phyloP scores from a whole-genome alignment of 306 rosid genomes.

The Castanea sativa region DNA sequence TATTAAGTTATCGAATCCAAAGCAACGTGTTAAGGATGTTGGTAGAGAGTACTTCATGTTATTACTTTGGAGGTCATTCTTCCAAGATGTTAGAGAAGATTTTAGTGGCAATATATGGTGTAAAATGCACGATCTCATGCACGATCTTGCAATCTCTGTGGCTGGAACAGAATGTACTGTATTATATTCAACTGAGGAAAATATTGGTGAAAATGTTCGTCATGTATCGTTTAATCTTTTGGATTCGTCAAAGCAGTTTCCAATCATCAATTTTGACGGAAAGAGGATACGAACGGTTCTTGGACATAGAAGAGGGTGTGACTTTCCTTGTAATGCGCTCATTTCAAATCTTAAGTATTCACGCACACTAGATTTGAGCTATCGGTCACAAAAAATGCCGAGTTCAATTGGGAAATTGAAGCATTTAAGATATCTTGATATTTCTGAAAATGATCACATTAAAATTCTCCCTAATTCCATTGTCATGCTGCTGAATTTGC shows the following conservation, averaged over 20 bases:
- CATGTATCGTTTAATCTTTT: conserved; percentile 5
- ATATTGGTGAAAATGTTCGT: conserved; percentile 5
- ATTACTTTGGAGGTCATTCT: conserved; percentile 24
- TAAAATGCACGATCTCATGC: conserved; percentile 27
- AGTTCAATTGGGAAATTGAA: conserved; percentile 10
- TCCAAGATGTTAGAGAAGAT: neutral
- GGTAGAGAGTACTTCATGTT: conserved; percentile 17
- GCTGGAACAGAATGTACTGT: neutral
- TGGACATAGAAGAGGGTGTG: neutral
- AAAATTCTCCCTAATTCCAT: conserved; percentile 21
- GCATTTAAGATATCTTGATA: conserved; percentile 8
- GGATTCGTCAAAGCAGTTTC: neutral
- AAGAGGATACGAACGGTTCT: conserved; percentile 17
- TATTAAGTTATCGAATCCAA: neutral
- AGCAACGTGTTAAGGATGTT: conserved; percentile 22
- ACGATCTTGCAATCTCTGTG: conserved; percentile 20
- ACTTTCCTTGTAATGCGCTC: neutral
- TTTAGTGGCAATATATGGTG: conserved; percentile 3
- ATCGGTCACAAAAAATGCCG: too few relatives aligned
- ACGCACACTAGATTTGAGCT: conserved; percentile 21
- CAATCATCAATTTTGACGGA: neutral
- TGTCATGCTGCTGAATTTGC: conserved; percentile 10
- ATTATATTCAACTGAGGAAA: neutral
- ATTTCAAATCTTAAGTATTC: conserved; percentile 1
- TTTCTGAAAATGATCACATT: neutral